Conservation (phyloP, 495 filamentous ascomycete genomes). For the Delitschia confertaspora region DNA sequence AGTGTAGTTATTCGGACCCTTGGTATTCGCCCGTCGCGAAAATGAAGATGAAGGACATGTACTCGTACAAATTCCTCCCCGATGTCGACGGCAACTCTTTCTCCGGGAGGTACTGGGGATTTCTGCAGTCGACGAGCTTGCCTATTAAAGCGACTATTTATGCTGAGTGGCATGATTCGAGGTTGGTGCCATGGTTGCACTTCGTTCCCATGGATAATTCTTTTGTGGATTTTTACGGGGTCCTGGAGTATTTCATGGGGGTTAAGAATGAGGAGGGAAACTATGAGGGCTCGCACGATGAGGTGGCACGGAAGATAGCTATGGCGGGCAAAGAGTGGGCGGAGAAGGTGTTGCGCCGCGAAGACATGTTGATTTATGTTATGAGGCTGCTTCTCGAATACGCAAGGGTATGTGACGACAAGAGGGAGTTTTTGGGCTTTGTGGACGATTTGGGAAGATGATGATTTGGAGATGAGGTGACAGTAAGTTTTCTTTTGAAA, state of each 20-base stretch:
- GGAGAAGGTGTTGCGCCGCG: conserved; percentile 21
- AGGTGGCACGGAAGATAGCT: conserved; percentile 25
- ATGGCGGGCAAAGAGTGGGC: conserved; percentile 25
- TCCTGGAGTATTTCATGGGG: conserved; percentile 78
- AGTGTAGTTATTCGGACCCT: conserved; percentile 30
- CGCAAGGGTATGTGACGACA: conserved; percentile 22
- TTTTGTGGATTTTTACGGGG: conserved; percentile 63
- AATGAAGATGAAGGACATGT: conserved; percentile 31
- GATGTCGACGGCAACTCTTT: conserved; percentile 38
- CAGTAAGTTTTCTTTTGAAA: conserved; percentile 1
- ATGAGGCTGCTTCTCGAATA: conserved; percentile 28
- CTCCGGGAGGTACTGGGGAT: conserved; percentile 33
- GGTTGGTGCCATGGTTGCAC: conserved; percentile 35
- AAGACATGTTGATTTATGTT: conserved; percentile 29
- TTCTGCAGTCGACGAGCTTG: conserved; percentile 30
- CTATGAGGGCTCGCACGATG: conserved; percentile 20
- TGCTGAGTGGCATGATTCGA: conserved; percentile 37
- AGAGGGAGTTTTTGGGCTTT: conserved; percentile 22
- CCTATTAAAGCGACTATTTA: conserved; percentile 39
- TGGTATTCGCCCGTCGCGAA: conserved; percentile 24
- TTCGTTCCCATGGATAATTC: conserved; percentile 77
- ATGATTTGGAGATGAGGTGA: background rate
- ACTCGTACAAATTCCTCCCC: conserved; percentile 34
- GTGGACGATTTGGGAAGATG: conserved; percentile 13
- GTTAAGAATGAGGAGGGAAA: too few species aligned